Evolutionary conservation across 768 basidiomycete species (phyloP).

Genomic region (Cystofilobasidium macerans): DNA sequence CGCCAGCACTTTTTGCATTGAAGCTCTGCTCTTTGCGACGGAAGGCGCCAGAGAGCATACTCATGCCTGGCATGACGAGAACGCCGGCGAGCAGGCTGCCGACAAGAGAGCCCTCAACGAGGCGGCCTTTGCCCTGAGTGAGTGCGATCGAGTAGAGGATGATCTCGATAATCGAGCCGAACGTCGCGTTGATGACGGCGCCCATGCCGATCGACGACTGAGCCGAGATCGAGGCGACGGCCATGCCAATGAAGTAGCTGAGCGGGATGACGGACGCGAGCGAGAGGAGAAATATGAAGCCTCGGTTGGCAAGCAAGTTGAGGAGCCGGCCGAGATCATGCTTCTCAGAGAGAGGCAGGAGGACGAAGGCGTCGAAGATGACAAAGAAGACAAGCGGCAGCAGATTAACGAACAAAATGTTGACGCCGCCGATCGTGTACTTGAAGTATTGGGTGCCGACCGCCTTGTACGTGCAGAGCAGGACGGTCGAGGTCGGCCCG

Average conservation of each 20-base stretch:
- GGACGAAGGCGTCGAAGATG: slow-evolving; percentile 80
- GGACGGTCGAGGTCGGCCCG: slow-evolving; percentile 69
- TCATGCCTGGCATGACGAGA: slow-evolving; percentile 88
- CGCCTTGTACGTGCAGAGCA: slow-evolving; percentile 89
- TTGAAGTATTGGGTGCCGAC: slow-evolving; percentile 90
- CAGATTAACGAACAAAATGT: slow-evolving; percentile 95
- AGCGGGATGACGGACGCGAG: slow-evolving; percentile 88
- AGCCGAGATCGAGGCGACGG: slow-evolving; percentile 95
- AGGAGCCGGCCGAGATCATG: slow-evolving; percentile 56
- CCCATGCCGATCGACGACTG: slow-evolving; percentile 99
- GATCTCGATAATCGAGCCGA: slow-evolving; percentile 97
- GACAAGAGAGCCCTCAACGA: slow-evolving; percentile 94
- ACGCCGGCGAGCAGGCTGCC: slow-evolving; percentile 92
- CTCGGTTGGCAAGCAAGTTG: slow-evolving; percentile 57
- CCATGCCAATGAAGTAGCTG: slow-evolving; percentile 99
- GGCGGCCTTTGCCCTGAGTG: slow-evolving; percentile 76
- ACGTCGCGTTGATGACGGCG: slow-evolving; percentile 97
- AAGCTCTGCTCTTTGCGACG: slow-evolving; percentile 90
- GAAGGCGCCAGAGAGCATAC: slow-evolving; percentile 85
- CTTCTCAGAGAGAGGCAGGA: slow-evolving; percentile 53
- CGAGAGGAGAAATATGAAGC: slow-evolving; percentile 69
- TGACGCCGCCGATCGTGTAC: slow-evolving; percentile 96
- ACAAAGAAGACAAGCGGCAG: slow-evolving; percentile 88
- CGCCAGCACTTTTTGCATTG: slow-evolving; percentile 97
- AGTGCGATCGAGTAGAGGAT: slow-evolving; percentile 83